phyloP scores from a whole-genome alignment of 2,329 filamentous ascomycete genomes.

The Fusarium staphyleae region DNA sequence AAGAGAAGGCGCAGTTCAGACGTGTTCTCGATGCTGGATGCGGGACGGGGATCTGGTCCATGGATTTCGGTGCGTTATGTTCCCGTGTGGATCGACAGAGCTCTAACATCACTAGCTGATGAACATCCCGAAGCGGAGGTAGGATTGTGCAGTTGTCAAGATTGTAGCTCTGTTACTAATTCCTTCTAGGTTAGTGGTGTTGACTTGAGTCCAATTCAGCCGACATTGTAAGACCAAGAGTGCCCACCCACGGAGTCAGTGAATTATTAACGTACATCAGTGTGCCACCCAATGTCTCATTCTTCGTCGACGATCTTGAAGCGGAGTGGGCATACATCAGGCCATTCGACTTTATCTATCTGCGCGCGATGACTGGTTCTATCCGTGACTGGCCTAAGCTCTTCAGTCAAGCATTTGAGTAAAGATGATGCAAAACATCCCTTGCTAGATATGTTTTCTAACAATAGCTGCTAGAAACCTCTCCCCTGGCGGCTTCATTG shows the following conservation, averaged over 20 bases:
- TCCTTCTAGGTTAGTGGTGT: conserved; percentile 19
- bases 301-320: conserved; percentile 26
- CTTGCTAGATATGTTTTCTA: too few species aligned
- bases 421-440: too few species aligned
- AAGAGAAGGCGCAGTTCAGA: background rate
- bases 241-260: accelerated
- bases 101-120: conserved; percentile 11
- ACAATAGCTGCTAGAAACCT: conserved; percentile 10
- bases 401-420: conserved; percentile 11
- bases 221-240: conserved; percentile 11
- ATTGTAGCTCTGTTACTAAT: background rate
- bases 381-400: conserved; percentile 15
- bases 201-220: conserved; percentile 29
- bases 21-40: conserved; percentile 25
- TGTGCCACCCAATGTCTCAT: conserved; percentile 17
- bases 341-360: conserved; percentile 24
- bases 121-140: conserved; percentile 25
- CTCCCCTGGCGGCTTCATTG: conserved; percentile 20
- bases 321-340: conserved; percentile 21
- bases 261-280: background rate
- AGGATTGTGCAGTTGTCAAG: too few species aligned
- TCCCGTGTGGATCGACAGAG: too few species aligned
- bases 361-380: conserved; percentile 16
- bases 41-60: conserved; percentile 25
- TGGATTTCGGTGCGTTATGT: conserved; percentile 18